A percentile compares a stretch with the other conserved stretches of the same genome.
phyloP scores from a whole-genome alignment of 2,329 filamentous ascomycete species.

The Magnaporthiopsis incrustans region DNA sequence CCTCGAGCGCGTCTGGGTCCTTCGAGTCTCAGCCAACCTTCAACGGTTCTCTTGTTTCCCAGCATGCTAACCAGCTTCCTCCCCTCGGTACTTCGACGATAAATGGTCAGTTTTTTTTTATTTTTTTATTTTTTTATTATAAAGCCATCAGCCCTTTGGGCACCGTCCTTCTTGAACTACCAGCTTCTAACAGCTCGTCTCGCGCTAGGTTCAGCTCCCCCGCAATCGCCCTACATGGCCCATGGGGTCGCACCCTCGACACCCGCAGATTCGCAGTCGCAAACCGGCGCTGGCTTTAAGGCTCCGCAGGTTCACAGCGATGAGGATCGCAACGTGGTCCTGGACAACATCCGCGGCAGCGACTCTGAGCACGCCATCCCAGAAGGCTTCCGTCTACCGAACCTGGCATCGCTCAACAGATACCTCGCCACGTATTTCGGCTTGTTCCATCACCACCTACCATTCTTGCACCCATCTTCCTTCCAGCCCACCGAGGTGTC shows the following conservation, averaged over 20 bases:
- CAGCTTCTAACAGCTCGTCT: conserved; percentile 60
- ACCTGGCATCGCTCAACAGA: conserved; percentile 72
- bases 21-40: conserved; percentile 62
- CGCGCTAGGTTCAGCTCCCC: conserved; percentile 58
- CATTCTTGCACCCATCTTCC: conserved; percentile 87
- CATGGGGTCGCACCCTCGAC: conserved; percentile 46
- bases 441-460: conserved; percentile 92
- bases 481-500: conserved; percentile 76
- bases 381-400: conserved; percentile 83
- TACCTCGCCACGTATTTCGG: conserved; percentile 96
- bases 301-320: conserved; percentile 78
- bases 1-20: conserved; percentile 55
- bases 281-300: conserved; percentile 59
- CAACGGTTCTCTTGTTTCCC: conserved; percentile 46
- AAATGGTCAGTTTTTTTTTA: conserved; percentile 55
- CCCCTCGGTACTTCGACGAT: conserved; percentile 57
- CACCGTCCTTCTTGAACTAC: conserved; percentile 41
- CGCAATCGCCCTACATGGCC: conserved; percentile 61
- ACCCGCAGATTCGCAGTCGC: conserved; percentile 49
- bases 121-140: too few species aligned
- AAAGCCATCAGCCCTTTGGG: conserved; percentile 23
- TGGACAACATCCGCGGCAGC: conserved; percentile 75
- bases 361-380: conserved; percentile 78
- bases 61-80: conserved; percentile 55
- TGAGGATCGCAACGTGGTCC: conserved; percentile 74